These are phyloP conservation scores for Irineochytrium annulatum DNA, from an alignment of 192 early-diverging fungal species.

Conservation along the genomic window DNA sequence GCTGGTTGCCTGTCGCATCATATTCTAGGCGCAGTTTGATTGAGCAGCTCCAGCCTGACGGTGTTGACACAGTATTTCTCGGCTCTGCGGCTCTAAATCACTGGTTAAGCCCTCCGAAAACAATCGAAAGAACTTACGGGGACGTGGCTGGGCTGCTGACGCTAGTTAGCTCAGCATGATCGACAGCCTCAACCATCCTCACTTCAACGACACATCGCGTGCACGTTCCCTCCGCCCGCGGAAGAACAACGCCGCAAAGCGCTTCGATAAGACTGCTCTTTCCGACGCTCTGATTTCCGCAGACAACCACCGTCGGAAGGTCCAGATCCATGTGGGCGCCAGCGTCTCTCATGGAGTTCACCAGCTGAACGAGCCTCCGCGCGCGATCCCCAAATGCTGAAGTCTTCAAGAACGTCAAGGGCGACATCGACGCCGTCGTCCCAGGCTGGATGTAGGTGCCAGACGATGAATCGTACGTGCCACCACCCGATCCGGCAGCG, in stretches of 20 bases:
- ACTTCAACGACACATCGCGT: slow-evolving; percentile 55
- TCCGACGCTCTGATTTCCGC: slow-evolving; percentile 53
- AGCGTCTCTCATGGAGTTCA: slow-evolving; percentile 40
- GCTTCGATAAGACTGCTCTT: slow-evolving; percentile 51
- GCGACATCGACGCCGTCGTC: slow-evolving; percentile 1
- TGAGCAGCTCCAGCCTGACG: slow-evolving; percentile 35
- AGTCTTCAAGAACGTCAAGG: slow-evolving; percentile 20
- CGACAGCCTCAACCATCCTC: slow-evolving; percentile 30
- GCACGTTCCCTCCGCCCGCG: slow-evolving; percentile 49
- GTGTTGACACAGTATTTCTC: not conserved
- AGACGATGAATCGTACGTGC: too few species aligned
- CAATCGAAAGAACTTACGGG: too few species aligned
- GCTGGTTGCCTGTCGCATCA: slow-evolving; percentile 25
- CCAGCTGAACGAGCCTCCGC: slow-evolving; percentile 29
- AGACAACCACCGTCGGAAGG: slow-evolving; percentile 53
- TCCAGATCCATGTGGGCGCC: slow-evolving; percentile 49
- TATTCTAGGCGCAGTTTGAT: slow-evolving; percentile 47
- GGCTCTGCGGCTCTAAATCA: too few species aligned
- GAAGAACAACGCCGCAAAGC: slow-evolving; percentile 46
- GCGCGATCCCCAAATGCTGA: slow-evolving; percentile 30
- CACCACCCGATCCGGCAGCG: too few species aligned
- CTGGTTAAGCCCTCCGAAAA: too few species aligned
- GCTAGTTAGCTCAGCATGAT: not conserved
- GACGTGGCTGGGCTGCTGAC: too few species aligned
- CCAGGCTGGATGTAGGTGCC: too few species aligned